phyloP scores from a whole-genome alignment of 1,139 yeast genomes.

The Debaryomycetaceae sp. region DNA sequence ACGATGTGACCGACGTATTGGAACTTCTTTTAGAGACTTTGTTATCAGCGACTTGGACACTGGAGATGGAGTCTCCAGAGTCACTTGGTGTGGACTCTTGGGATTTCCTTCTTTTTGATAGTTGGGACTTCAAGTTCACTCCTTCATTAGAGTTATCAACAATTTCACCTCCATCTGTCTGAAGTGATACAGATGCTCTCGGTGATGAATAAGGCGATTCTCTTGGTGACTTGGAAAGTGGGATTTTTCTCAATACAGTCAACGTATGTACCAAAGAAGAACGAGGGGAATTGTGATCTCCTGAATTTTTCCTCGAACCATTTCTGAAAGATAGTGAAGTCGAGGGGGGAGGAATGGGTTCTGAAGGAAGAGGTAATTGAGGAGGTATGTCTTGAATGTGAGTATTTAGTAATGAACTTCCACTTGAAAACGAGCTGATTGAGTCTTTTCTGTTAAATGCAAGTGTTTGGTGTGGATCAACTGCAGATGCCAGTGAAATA shows the following conservation, averaged over 20 bases:
- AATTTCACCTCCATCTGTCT: constrained; percentile 12
- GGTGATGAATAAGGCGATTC: constrained; percentile 49
- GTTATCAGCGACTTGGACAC: not conserved
- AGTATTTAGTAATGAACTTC: constrained; percentile 27
- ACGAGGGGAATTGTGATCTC: constrained; percentile 40
- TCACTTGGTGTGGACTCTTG: constrained; percentile 7
- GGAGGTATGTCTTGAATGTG: constrained; percentile 51
- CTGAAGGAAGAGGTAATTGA: constrained; percentile 51
- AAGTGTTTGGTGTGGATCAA: constrained; percentile 20
- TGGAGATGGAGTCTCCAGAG: constrained; percentile 7
- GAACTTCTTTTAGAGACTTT: not conserved
- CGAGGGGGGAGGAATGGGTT: constrained; percentile 48
- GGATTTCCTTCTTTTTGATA: constrained; percentile 1
- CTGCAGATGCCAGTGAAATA: constrained; percentile 15
- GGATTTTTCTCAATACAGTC: constrained; percentile 41
- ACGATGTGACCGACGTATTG: constrained; percentile 6
- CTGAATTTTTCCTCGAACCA: constrained; percentile 35
- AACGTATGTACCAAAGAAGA: constrained; percentile 43
- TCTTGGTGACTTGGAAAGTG: constrained; percentile 34
- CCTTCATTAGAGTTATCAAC: not conserved
- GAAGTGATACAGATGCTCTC: constrained; percentile 40
- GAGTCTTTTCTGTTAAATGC: constrained; percentile 24
- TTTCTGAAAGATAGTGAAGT: constrained; percentile 30
- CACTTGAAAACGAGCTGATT: constrained; percentile 25
- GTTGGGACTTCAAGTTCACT: not conserved